These are phyloP conservation scores for Alternaria longipes DNA, from an alignment of 2,329 filamentous ascomycete species.

Conservation along the genomic window DNA sequence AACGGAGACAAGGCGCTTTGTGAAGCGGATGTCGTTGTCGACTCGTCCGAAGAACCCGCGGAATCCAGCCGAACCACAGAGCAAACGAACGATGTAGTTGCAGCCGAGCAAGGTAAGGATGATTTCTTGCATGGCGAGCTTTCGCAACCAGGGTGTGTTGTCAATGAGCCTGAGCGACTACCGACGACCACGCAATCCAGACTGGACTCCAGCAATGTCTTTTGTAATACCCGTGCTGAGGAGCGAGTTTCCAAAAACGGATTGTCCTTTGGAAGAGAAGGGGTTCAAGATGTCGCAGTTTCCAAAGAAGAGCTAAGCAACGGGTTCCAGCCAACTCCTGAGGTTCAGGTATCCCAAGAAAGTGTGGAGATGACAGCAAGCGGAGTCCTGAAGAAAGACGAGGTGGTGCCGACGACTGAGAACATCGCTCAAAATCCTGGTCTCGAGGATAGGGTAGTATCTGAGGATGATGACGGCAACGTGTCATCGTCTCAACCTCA, in stretches of 20 bases:
- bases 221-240: not conserved
- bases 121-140: not conserved
- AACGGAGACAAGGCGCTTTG: not conserved
- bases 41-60: not conserved
- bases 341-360: not conserved
- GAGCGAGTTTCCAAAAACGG: not conserved
- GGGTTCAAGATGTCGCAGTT: not conserved
- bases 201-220: not conserved
- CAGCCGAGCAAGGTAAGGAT: not conserved
- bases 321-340: not conserved
- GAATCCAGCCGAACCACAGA: not conserved
- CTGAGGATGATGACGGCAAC: not conserved
- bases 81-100: not conserved
- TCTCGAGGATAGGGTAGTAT: not conserved
- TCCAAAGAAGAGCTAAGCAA: not conserved
- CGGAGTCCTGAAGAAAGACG: not conserved
- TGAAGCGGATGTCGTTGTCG: not conserved
- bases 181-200: not conserved
- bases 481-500: not conserved
- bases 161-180: not conserved
- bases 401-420: not conserved
- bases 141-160: not conserved
- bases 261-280: not conserved
- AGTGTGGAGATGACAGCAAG: not conserved
- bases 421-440: not conserved